Conservation (phyloP, 2,329 filamentous ascomycete species). For the Arthrobotrys conoides region DNA sequence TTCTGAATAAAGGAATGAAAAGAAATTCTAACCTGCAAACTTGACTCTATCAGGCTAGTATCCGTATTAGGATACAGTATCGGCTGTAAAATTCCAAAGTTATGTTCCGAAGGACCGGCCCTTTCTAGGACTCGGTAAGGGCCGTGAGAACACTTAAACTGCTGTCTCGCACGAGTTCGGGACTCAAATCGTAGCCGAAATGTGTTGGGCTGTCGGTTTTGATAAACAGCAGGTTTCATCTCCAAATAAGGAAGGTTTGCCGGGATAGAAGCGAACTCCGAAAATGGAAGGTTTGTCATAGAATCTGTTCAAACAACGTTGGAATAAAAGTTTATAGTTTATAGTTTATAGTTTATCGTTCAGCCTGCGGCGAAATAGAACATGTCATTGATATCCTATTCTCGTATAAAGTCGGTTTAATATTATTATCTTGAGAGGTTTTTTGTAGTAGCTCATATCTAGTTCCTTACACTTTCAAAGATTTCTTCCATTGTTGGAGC, state of each 20-base stretch:
- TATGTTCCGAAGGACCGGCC: slow-evolving; percentile 11
- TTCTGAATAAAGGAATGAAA: background rate
- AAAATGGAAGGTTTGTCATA: background rate
- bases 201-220: background rate
- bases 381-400: no score
- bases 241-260: background rate
- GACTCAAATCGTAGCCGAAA: slow-evolving; percentile 30
- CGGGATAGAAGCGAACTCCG: background rate
- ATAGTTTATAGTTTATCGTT: no score
- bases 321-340: no score
- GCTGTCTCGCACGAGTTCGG: slow-evolving; percentile 32
- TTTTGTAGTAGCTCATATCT: no score
- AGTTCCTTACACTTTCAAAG: no score
- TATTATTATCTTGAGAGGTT: no score
- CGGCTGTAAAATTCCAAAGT: background rate
- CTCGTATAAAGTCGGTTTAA: no score
- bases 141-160: slow-evolving; percentile 9
- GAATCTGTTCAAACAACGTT: background rate
- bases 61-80: background rate
- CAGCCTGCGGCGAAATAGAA: no score
- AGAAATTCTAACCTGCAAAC: background rate
- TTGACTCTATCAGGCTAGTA: background rate
- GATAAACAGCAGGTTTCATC: background rate
- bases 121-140: slow-evolving; percentile 5
- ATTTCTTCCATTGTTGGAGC: no score